Percentiles rank a stretch among this genome's conserved stretches.
Conservation (phyloP, 805 yeast species). For the Komagataella pastoris region DNA sequence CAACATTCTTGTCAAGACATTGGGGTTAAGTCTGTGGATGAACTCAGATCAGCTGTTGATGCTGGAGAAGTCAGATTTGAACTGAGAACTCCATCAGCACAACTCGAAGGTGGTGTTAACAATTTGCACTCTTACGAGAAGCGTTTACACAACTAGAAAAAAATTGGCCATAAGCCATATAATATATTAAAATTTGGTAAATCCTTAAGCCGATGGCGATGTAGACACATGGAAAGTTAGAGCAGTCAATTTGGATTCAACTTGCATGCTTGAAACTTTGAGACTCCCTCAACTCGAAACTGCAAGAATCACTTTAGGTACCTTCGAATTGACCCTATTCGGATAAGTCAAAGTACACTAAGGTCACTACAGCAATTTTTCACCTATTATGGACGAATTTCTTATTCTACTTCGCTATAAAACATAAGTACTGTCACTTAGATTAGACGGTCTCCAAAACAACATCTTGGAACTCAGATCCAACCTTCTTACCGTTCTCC, state of each 20-base stretch:
- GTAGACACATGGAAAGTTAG: background rate
- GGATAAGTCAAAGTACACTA: background rate
- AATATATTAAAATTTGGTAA: background rate
- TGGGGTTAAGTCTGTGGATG: slow-evolving; percentile 60
- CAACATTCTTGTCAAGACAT: slow-evolving; percentile 99
- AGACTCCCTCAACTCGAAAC: too few species aligned
- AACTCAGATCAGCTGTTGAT: slow-evolving; percentile 51
- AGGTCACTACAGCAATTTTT: background rate
- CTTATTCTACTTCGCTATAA: slow-evolving; percentile 1
- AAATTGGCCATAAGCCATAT: background rate
- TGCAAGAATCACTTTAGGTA: too few species aligned
- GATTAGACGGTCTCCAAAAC: slow-evolving; percentile 91
- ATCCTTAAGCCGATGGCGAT: background rate
- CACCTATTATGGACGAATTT: background rate
- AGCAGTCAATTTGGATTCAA: background rate
- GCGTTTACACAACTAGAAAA: slow-evolving; percentile 72
- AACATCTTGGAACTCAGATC: slow-evolving; percentile 95
- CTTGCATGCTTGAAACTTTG: too few species aligned
- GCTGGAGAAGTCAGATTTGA: slow-evolving; percentile 79
- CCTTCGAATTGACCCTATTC: too few species aligned
- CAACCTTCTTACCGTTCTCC: slow-evolving; percentile 96
- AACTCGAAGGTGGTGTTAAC: slow-evolving; percentile 96
- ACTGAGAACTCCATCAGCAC: slow-evolving; percentile 97
- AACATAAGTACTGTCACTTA: background rate
- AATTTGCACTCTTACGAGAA: slow-evolving; percentile 95